Conservation (phyloP, 1,284 basidiomycete species). For the Thecaphora thlaspeos region DNA sequence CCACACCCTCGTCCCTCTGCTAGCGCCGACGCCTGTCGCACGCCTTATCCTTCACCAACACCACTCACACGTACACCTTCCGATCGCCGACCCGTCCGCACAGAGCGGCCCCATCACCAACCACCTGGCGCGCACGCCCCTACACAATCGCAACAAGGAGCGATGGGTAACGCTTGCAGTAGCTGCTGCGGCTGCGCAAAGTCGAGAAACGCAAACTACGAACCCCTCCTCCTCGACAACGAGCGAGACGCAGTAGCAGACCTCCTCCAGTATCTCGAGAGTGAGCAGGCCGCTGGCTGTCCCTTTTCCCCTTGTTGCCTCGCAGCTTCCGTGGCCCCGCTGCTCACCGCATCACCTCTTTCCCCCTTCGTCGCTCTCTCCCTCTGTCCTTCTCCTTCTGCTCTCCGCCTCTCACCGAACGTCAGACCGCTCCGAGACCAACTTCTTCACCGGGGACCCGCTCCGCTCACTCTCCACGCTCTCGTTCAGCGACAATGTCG, state of each 20-base stretch:
- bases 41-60: neutral
- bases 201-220: slow-evolving; percentile 58
- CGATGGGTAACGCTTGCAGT: slow-evolving; percentile 54
- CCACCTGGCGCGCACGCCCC: too few relatives aligned
- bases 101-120: too few relatives aligned
- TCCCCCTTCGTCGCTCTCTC: neutral
- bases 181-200: slow-evolving; percentile 38
- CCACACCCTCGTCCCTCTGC: too few relatives aligned
- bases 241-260: slow-evolving; percentile 98
- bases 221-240: slow-evolving; percentile 92
- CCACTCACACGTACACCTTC: too few relatives aligned
- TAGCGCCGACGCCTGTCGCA: too few relatives aligned
- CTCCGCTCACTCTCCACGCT: slow-evolving; percentile 91
- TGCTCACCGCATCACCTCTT: neutral
- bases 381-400: slow-evolving; percentile 60
- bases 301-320: neutral
- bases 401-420: slow-evolving; percentile 66
- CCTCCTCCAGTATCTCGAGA: slow-evolving; percentile 94
- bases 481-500: slow-evolving; percentile 98
- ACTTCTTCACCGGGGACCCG: slow-evolving; percentile 65
- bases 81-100: too few relatives aligned
- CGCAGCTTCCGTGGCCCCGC: neutral
- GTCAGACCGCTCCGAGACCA: slow-evolving; percentile 56
- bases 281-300: slow-evolving; percentile 61
- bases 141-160: neutral